A percentile compares a stretch with the other conserved stretches of the same genome.
Conservation (phyloP, 495 filamentous ascomycete species). For the Lasiosphaeria ovina region DNA sequence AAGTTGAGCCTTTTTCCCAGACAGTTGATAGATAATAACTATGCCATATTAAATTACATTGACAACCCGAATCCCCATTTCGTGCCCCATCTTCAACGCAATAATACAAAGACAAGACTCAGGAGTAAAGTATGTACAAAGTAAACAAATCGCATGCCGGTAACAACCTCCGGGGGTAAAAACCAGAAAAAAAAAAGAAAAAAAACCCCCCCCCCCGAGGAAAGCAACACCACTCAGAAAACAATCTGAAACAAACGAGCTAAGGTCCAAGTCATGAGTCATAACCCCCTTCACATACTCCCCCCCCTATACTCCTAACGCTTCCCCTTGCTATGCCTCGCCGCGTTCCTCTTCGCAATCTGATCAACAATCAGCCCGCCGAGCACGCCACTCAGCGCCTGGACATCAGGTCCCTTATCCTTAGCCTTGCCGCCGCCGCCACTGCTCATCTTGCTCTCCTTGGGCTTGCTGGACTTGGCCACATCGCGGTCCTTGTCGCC, state of each 20-base stretch:
- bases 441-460: constrained; percentile 3
- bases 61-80: too few species aligned
- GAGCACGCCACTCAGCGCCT: constrained; percentile 16
- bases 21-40: too few species aligned
- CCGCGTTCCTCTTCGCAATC: constrained; percentile 10
- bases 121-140: too few species aligned
- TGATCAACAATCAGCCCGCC: constrained; percentile 22
- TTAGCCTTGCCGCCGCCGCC: neutral
- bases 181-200: neutral
- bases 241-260: too few species aligned
- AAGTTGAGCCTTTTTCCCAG: too few species aligned
- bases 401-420: constrained; percentile 1
- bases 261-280: too few species aligned
- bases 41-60: too few species aligned
- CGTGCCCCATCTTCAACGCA: too few species aligned
- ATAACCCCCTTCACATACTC: neutral
- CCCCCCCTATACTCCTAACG: neutral
- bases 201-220: neutral
- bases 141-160: too few species aligned
- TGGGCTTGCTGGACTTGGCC: constrained; percentile 4
- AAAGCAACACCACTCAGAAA: too few species aligned
- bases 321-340: constrained; percentile 1
- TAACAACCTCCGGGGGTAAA: too few species aligned
- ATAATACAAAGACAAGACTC: too few species aligned
- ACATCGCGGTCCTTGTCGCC: constrained; percentile 5